Evolutionary conservation across 441 rosid genomes (phyloP).

Genomic region (Melastoma candidum): DNA sequence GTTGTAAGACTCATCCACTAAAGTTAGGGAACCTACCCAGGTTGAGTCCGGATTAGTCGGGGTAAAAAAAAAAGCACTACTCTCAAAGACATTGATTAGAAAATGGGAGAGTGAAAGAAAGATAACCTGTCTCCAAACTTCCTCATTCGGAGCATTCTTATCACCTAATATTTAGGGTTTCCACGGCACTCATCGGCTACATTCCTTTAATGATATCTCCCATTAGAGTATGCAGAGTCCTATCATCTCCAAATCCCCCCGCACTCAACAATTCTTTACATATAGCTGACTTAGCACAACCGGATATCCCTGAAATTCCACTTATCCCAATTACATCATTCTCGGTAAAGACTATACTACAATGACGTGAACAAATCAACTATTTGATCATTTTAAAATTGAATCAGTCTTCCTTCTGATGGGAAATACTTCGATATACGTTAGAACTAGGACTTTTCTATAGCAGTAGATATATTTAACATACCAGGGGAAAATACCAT

Average conservation of each 20-base stretch:
- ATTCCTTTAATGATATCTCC: slow-evolving; percentile 92
- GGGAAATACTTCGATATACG: not conserved
- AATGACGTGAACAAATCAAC: slow-evolving; percentile 1
- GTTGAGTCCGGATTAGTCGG: no score
- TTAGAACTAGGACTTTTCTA: not conserved
- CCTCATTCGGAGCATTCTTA: slow-evolving; percentile 98
- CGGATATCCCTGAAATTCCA: slow-evolving; percentile 70
- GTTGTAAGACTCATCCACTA: no score
- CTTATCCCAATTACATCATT: not conserved
- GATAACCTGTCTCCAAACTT: slow-evolving; percentile 94
- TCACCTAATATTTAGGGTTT: slow-evolving; percentile 87
- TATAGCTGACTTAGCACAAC: slow-evolving; percentile 94
- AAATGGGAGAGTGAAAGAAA: not conserved
- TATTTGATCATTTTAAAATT: not conserved
- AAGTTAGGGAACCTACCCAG: no score
- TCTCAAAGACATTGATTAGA: not conserved
- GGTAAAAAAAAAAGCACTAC: not conserved
- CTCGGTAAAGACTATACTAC: slow-evolving; percentile 6
- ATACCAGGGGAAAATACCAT: slow-evolving; percentile 95
- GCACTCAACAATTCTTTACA: slow-evolving; percentile 71
- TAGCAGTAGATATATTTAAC: not conserved
- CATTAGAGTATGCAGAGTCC: slow-evolving; percentile 80
- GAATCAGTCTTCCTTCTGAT: not conserved
- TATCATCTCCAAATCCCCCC: slow-evolving; percentile 75
- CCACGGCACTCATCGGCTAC: slow-evolving; percentile 66